phyloP scores from a whole-genome alignment of 805 yeast genomes.

The Lipomyces sp. region DNA sequence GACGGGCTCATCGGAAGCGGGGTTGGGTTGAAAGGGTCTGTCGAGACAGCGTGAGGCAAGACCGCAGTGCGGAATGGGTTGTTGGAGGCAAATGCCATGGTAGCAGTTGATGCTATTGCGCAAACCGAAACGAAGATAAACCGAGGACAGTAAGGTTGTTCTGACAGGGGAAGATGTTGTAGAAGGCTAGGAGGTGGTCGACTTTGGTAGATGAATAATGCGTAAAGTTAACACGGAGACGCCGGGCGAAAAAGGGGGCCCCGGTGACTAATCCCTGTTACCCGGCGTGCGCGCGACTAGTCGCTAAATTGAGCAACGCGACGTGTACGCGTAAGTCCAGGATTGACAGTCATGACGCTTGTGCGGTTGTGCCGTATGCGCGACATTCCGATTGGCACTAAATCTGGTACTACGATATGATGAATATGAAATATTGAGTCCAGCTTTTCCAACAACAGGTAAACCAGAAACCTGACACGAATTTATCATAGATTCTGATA shows the following conservation, averaged over 20 bases:
- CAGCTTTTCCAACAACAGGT: no score
- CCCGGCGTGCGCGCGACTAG: background rate
- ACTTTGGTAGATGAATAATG: background rate
- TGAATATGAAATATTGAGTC: no score
- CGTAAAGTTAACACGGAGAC: background rate
- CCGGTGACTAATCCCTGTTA: background rate
- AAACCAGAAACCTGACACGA: no score
- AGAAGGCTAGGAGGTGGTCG: background rate
- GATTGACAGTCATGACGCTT: background rate
- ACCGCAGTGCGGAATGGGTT: conserved; percentile 35
- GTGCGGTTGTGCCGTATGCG: background rate
- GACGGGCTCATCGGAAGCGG: conserved; percentile 25
- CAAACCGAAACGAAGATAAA: background rate
- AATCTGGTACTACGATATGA: no score
- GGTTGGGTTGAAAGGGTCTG: conserved; percentile 11
- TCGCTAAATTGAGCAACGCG: background rate
- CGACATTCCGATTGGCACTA: background rate
- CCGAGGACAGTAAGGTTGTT: background rate
- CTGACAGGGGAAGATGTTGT: background rate
- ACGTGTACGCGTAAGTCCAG: background rate
- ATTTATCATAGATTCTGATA: background rate
- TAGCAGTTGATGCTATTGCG: background rate
- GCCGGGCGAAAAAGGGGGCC: background rate
- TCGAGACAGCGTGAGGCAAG: conserved; percentile 15
- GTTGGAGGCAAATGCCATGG: conserved; percentile 34